Percentiles rank a stretch among this genome's conserved stretches.
These are phyloP conservation scores for Sisymbrium altissimum DNA, from an alignment of 345 rosid species.

Conservation along the genomic window DNA sequence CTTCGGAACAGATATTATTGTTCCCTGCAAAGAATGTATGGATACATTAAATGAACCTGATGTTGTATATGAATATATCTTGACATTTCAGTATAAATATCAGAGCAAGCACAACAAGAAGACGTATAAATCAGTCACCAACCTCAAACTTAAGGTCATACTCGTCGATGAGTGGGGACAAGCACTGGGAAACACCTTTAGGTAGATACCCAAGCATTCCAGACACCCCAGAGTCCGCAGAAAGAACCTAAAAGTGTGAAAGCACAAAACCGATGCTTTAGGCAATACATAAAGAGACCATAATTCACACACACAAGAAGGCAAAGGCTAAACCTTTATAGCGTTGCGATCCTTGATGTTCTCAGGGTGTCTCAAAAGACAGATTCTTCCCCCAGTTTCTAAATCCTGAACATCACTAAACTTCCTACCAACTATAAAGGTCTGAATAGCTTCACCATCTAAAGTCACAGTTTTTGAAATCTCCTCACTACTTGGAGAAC, in stretches of 20 bases:
- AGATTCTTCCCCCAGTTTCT: slow-evolving; percentile 41
- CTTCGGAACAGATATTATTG: slow-evolving; percentile 53
- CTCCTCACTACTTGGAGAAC: slow-evolving; percentile 28
- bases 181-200: slow-evolving; percentile 60
- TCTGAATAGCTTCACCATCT: slow-evolving; percentile 46
- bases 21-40: slow-evolving; percentile 52
- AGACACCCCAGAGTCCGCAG: slow-evolving; percentile 40
- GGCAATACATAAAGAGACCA: background rate
- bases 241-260: slow-evolving; percentile 61
- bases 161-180: slow-evolving; percentile 69
- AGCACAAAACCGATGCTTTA: background rate
- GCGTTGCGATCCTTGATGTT: slow-evolving; percentile 75
- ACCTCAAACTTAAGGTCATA: slow-evolving; percentile 66
- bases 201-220: slow-evolving; percentile 80
- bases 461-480: background rate
- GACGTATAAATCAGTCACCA: slow-evolving; percentile 6
- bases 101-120: background rate
- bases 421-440: slow-evolving; percentile 86
- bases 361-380: slow-evolving; percentile 68
- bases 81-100: background rate
- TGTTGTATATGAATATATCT: background rate
- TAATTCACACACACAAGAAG: background rate
- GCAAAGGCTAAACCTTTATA: slow-evolving; percentile 51
- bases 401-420: slow-evolving; percentile 60
- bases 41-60: background rate